Base-by-base conservation (phyloP, 2,329 filamentous ascomycete genomes). In the Fusarium sp. region DNA sequence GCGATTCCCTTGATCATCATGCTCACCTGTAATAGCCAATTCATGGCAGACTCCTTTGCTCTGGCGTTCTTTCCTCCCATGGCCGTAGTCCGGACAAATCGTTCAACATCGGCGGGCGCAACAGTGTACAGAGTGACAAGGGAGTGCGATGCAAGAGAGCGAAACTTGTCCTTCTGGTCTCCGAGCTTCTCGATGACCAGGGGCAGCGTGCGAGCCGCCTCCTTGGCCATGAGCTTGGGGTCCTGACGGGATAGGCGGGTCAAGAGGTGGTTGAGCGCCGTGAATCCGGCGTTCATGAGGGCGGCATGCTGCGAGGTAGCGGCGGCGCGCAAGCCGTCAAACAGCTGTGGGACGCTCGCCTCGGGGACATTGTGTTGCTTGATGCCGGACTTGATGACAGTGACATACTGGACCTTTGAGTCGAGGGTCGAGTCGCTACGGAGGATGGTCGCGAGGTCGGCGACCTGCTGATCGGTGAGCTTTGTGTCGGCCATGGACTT, bases 351-450 rank as follows among this genome's bases (percentile, higher is more conserved):
- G 76, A 97, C 89, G 77, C 88, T 89, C 63, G 84, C 83, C 74
- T 97, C 94, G 69, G 94, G 94, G 53, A 98, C 94, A 85, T 95
- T 95, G 81, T 93, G 92, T 83, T 97, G 95, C 83, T 98, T 98
- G 87, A 98, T 98, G 81, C 91, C 90, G 49, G 93, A 95, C 84
- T 98, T 97, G 83, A 95, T 86, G 78, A 86, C 87, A 68, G 91
- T 93, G 76, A 98, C 90, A 62, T 90, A 88, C 73, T 90, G 86
- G 72, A 94, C 88, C 80, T 95, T 95, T 60, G 87, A 84, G 78
- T 95, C 93, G 76, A 94, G 86, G 57, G 90, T 87, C 40, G 89
- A 87, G 76, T 94, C 92, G 76, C 90, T 88, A 81, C 85, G 85
- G 63, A 91, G 82, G 69, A 90, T 83, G 53, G 83, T 82, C 72